Percentiles rank a stretch among this genome's conserved stretches.
phyloP scores from a whole-genome alignment of 192 early-diverging fungal species.

The Rhizoclosmatium globosum region DNA sequence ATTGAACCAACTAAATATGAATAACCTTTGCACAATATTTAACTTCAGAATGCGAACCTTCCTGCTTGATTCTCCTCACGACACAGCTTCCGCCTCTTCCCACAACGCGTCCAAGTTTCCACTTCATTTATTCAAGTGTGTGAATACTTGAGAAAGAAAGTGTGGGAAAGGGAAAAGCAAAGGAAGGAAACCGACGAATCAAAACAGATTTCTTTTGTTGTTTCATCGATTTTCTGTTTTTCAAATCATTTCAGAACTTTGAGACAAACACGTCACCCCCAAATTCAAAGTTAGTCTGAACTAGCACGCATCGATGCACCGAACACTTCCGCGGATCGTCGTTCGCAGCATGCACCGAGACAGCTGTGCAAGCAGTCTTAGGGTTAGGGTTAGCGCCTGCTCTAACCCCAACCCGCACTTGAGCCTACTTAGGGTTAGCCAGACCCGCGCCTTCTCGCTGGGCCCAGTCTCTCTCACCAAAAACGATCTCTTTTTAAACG shows the following conservation, averaged over 20 bases:
- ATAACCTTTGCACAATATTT: constrained; percentile 17
- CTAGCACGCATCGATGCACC: too few relatives aligned
- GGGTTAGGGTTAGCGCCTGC: too few relatives aligned
- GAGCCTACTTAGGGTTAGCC: background rate
- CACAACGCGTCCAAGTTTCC: background rate
- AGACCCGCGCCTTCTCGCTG: background rate
- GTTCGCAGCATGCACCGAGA: too few relatives aligned
- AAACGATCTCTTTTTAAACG: too few relatives aligned
- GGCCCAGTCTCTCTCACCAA: too few relatives aligned
- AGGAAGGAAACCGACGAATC: too few relatives aligned
- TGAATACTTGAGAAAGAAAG: too few relatives aligned
- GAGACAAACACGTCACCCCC: background rate
- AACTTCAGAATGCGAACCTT: background rate
- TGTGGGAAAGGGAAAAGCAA: too few relatives aligned
- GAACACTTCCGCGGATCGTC: too few relatives aligned
- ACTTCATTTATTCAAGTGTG: constrained; percentile 9
- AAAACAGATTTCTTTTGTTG: too few relatives aligned
- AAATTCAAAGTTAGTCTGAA: too few relatives aligned
- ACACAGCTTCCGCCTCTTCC: constrained; percentile 17
- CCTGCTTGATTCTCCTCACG: background rate
- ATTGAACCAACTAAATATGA: background rate
- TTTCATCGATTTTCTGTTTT: background rate
- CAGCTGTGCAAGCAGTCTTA: too few relatives aligned
- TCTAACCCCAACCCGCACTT: background rate
- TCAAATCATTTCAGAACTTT: background rate